Percentiles rank a stretch among this genome's conserved stretches.
These are phyloP conservation scores for Mrakia blollopis DNA, from an alignment of 768 basidiomycete species.

Conservation along the genomic window DNA sequence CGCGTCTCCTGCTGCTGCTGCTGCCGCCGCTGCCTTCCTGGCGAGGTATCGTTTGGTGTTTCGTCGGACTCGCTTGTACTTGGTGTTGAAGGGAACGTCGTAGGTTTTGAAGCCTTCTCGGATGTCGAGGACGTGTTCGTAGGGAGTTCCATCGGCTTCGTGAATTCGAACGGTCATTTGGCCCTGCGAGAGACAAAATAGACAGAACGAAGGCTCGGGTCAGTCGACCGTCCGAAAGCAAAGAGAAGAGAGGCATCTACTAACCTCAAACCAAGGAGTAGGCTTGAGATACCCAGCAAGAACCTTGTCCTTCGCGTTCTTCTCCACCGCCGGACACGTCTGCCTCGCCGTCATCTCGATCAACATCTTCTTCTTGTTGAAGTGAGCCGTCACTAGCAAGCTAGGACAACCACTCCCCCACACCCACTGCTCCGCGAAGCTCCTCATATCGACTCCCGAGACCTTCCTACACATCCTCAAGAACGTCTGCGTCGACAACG, in stretches of 20 bases:
- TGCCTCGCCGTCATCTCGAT: slow-evolving; percentile 94
- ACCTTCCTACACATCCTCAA: slow-evolving; percentile 87
- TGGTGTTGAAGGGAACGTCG: slow-evolving; percentile 97
- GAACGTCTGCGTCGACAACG: slow-evolving; percentile 83
- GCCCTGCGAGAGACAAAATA: slow-evolving; percentile 53
- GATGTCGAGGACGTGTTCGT: slow-evolving; percentile 95
- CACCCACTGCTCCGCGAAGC: slow-evolving; percentile 99
- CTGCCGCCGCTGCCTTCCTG: slow-evolving; percentile 84
- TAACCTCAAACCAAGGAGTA: slow-evolving; percentile 80
- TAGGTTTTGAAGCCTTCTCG: slow-evolving; percentile 82
- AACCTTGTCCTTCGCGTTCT: slow-evolving; percentile 63
- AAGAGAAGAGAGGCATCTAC: slow-evolving; percentile 35
- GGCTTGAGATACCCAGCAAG: slow-evolving; percentile 58
- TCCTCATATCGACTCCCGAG: slow-evolving; percentile 72
- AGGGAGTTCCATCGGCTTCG: slow-evolving; percentile 97
- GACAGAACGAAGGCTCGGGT: background rate
- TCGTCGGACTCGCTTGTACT: slow-evolving; percentile 91
- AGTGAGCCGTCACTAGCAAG: slow-evolving; percentile 81
- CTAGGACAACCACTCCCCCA: slow-evolving; percentile 94
- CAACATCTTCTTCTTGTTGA: slow-evolving; percentile 97
- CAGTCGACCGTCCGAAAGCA: background rate
- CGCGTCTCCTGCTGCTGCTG: slow-evolving; percentile 83
- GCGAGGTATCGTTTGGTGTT: slow-evolving; percentile 95
- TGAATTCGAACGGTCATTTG: slow-evolving; percentile 99
- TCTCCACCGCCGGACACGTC: slow-evolving; percentile 68